Evolutionary conservation across 345 rosid species (phyloP).

Genomic region (Cochlearia excelsa): DNA sequence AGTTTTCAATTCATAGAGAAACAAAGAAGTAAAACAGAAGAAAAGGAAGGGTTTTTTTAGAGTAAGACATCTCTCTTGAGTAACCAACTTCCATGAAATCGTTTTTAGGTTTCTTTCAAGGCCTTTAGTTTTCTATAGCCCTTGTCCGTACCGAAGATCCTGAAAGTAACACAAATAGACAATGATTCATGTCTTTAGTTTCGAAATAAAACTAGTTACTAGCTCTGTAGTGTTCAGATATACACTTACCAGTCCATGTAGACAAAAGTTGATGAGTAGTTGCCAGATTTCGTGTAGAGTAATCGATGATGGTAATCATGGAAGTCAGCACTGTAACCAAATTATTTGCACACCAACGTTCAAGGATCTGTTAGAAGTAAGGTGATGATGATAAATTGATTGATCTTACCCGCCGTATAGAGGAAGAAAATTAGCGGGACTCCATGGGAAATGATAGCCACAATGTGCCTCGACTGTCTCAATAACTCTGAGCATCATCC

Average conservation of each 20-base stretch:
- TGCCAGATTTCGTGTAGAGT: slow-evolving; percentile 93
- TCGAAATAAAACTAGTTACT: background rate
- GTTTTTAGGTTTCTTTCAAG: slow-evolving; percentile 46
- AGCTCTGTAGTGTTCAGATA: slow-evolving; percentile 1
- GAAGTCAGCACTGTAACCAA: slow-evolving; percentile 76
- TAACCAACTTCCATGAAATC: slow-evolving; percentile 33
- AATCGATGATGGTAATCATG: slow-evolving; percentile 98
- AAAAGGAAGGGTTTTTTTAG: slow-evolving; percentile 25
- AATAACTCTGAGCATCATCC: slow-evolving; percentile 88
- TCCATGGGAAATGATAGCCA: slow-evolving; percentile 99
- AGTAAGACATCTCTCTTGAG: slow-evolving; percentile 31
- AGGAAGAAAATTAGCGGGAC: slow-evolving; percentile 86
- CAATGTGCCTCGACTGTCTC: slow-evolving; percentile 99
- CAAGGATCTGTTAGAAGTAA: background rate
- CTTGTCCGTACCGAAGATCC: slow-evolving; percentile 93
- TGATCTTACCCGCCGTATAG: slow-evolving; percentile 87
- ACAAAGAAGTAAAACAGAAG: background rate
- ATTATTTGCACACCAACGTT: background rate
- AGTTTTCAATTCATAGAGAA: slow-evolving; percentile 3
- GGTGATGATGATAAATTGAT: background rate
- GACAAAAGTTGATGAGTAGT: slow-evolving; percentile 88
- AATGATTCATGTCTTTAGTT: background rate
- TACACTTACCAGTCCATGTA: slow-evolving; percentile 91
- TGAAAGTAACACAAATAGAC: slow-evolving; percentile 31
- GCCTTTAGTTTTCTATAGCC: slow-evolving; percentile 89